Percentiles rank a stretch among this genome's conserved stretches.
Evolutionary conservation across 768 basidiomycete species (phyloP).

Genomic region (Coprinopsis cinerea): DNA sequence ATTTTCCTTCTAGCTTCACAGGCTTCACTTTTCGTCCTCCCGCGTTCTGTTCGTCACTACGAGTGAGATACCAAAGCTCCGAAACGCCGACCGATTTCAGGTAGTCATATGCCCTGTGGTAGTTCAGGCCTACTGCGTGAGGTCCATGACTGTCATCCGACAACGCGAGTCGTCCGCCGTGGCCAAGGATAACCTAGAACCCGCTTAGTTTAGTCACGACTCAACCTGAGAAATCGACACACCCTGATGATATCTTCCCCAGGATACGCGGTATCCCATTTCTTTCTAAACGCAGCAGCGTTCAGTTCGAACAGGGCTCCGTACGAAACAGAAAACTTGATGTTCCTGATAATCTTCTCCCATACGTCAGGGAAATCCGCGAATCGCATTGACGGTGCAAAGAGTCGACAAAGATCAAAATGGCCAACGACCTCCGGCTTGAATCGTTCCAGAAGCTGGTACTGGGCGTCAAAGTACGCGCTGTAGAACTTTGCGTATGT

Average conservation of each 20-base stretch:
- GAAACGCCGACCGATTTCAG: slow-evolving; percentile 51
- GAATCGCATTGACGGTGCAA: slow-evolving; percentile 57
- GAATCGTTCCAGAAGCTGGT: slow-evolving; percentile 58
- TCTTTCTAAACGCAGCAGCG: slow-evolving; percentile 87
- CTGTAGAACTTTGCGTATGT: slow-evolving; percentile 47
- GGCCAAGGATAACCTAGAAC: slow-evolving; percentile 61
- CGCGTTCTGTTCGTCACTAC: slow-evolving; percentile 32
- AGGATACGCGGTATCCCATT: slow-evolving; percentile 84
- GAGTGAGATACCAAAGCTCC: slow-evolving; percentile 60
- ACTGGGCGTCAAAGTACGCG: slow-evolving; percentile 85
- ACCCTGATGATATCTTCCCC: slow-evolving; percentile 73
- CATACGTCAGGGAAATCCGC: slow-evolving; percentile 53
- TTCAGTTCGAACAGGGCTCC: slow-evolving; percentile 94
- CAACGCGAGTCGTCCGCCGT: slow-evolving; percentile 71
- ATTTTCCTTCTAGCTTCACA: slow-evolving; percentile 42
- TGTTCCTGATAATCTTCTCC: slow-evolving; percentile 67
- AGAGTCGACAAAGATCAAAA: slow-evolving; percentile 88
- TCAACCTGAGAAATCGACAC: too few species aligned
- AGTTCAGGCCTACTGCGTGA: slow-evolving; percentile 83
- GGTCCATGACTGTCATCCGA: slow-evolving; percentile 98
- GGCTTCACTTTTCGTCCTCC: slow-evolving; percentile 41
- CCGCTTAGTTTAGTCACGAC: slow-evolving; percentile 9
- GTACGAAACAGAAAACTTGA: slow-evolving; percentile 65
- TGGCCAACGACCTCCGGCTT: slow-evolving; percentile 90
- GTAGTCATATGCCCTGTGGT: slow-evolving; percentile 60